A percentile compares a stretch with the other conserved stretches of the same genome.
Conservation (phyloP, 495 filamentous ascomycete species). For the Trichoderma virens region DNA sequence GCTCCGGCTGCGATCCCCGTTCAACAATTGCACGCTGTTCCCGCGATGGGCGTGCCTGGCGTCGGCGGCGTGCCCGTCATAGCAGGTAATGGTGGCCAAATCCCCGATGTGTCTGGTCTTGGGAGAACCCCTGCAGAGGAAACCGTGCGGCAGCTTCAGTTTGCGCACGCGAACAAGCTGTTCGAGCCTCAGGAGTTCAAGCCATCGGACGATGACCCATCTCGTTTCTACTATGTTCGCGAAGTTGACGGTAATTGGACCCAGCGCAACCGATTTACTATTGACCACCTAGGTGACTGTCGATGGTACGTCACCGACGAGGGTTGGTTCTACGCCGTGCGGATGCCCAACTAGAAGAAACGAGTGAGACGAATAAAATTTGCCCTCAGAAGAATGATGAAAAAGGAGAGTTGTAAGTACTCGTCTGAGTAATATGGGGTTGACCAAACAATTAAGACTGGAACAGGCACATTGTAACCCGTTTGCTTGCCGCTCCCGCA, state of each 20-base stretch:
- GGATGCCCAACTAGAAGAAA: conserved; percentile 23
- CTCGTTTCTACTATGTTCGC: conserved; percentile 43
- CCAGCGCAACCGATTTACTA: conserved; percentile 37
- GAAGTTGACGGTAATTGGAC: conserved; percentile 41
- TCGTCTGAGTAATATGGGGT: background rate
- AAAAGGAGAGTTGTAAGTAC: background rate
- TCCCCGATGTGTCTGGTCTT: conserved; percentile 28
- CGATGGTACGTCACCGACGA: conserved; percentile 41
- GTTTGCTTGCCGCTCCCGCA: background rate
- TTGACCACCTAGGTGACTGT: conserved; percentile 40
- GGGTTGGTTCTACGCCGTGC: conserved; percentile 44
- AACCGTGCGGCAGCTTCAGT: conserved; percentile 28
- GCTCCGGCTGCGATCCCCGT: conserved; percentile 2
- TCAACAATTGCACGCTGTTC: background rate
- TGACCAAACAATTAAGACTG: background rate
- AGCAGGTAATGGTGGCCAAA: conserved; percentile 15
- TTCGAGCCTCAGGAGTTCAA: conserved; percentile 44
- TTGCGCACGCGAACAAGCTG: conserved; percentile 31
- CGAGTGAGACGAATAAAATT: background rate
- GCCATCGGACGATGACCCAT: conserved; percentile 42
- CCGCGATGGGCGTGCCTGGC: conserved; percentile 5
- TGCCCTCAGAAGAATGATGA: background rate
- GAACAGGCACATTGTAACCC: background rate
- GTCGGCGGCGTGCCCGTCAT: conserved; percentile 10
- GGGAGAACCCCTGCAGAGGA: conserved; percentile 32